phyloP scores from a whole-genome alignment of 257 asterid species.

The Plantago major region DNA sequence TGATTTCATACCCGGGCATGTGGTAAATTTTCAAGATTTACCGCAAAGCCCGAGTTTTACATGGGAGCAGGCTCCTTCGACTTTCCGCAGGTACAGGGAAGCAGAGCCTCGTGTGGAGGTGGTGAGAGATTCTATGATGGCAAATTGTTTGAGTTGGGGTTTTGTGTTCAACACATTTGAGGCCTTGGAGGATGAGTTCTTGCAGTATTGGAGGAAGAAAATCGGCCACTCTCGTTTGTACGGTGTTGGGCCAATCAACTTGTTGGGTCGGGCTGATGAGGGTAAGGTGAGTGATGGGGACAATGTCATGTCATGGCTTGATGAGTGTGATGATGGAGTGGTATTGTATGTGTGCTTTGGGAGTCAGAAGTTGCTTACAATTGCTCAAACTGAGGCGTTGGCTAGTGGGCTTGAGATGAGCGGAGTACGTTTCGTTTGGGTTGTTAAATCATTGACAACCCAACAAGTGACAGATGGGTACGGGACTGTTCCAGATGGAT shows the following conservation, averaged over 20 bases:
- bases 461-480: conserved; percentile 48
- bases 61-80: conserved; percentile 45
- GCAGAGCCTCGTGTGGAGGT: conserved; percentile 19
- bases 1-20: conserved; percentile 9
- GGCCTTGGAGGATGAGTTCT: conserved; percentile 47
- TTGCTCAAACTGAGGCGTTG: conserved; percentile 57
- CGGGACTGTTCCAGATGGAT: conserved; percentile 42
- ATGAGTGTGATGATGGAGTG: conserved; percentile 14
- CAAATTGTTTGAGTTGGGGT: conserved; percentile 52
- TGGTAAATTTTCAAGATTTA: conserved; percentile 32
- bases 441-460: conserved; percentile 31
- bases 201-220: conserved; percentile 27
- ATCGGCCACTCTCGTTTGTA: conserved; percentile 43
- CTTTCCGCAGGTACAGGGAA: conserved; percentile 41
- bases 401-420: conserved; percentile 61
- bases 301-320: conserved; percentile 14
- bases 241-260: conserved; percentile 51
- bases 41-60: conserved; percentile 46
- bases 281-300: conserved; percentile 10
- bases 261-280: conserved; percentile 24
- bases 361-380: conserved; percentile 51
- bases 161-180: conserved; percentile 41
- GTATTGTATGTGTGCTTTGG: conserved; percentile 75
- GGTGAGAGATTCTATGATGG: conserved; percentile 32
- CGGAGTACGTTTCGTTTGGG: conserved; percentile 56